phyloP scores from a whole-genome alignment of 345 rosid genomes.

The Citrus inodora region DNA sequence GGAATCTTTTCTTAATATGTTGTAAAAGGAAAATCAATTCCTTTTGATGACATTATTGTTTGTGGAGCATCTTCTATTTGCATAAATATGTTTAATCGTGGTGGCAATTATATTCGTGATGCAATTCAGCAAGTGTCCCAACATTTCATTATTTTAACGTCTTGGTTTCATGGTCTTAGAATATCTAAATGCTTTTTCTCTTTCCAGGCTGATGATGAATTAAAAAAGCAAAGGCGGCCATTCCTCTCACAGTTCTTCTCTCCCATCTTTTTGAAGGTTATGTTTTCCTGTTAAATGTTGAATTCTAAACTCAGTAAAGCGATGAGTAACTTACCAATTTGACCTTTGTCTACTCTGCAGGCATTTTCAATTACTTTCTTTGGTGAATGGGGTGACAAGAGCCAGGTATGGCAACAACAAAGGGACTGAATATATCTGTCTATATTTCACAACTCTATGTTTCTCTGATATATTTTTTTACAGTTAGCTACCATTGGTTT shows the following conservation, averaged over 20 bases:
- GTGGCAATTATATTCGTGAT: not conserved
- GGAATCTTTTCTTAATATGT: not conserved
- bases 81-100: not conserved
- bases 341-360: conserved; percentile 35
- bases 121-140: not conserved
- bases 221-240: conserved; percentile 64
- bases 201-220: conserved; percentile 62
- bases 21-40: not conserved
- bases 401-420: conserved; percentile 54
- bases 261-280: conserved; percentile 84
- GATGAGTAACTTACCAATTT: conserved; percentile 11
- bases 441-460: conserved; percentile 12
- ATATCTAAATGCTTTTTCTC: not conserved
- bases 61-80: not conserved
- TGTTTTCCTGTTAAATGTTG: not conserved
- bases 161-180: not conserved
- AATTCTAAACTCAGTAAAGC: not conserved
- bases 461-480: conserved; percentile 14
- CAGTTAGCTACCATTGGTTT: conserved; percentile 94
- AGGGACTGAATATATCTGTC: conserved; percentile 1
- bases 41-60: not conserved
- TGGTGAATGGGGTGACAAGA: conserved; percentile 99
- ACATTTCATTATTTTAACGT: not conserved
- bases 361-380: conserved; percentile 95
- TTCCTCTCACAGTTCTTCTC: conserved; percentile 76